Evolutionary conservation across 208 protist species (phyloP).

Genomic region (Trypanosoma mega): DNA sequence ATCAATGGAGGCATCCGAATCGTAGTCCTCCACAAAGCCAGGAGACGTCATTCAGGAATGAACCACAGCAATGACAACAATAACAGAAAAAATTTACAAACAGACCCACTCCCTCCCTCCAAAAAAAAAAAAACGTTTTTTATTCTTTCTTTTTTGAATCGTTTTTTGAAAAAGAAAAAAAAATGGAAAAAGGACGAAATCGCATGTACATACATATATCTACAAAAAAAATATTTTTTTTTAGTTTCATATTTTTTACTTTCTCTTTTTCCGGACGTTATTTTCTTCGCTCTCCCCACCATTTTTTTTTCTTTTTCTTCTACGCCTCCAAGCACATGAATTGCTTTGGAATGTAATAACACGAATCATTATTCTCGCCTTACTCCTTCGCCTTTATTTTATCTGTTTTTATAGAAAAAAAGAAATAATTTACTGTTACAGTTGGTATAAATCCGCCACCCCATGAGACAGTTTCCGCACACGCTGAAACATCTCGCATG

Average conservation of each 20-base stretch:
- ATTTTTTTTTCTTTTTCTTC: neutral
- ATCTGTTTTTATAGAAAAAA: too few species aligned
- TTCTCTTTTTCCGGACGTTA: neutral
- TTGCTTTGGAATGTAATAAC: too few species aligned
- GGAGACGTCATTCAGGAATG: neutral
- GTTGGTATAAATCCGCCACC: slow-evolving; percentile 77
- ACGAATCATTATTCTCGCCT: too few species aligned
- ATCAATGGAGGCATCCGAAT: slow-evolving; percentile 44
- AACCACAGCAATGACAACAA: neutral
- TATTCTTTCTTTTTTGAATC: too few species aligned
- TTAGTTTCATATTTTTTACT: neutral
- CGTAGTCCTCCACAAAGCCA: slow-evolving; percentile 55
- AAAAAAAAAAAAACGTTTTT: neutral
- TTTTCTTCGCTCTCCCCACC: neutral
- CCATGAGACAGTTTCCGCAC: slow-evolving; percentile 69
- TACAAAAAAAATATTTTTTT: neutral
- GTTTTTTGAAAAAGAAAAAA: slow-evolving; percentile 22
- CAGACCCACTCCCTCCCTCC: neutral
- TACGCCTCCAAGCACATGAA: too few species aligned
- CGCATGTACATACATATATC: neutral
- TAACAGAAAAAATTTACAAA: slow-evolving; percentile 12
- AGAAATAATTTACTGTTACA: slow-evolving; percentile 33
- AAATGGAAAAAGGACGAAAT: neutral
- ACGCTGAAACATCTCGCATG: slow-evolving; percentile 73
- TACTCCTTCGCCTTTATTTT: too few species aligned